Evolutionary conservation across 345 rosid species (phyloP).

Genomic region (Eucalyptus coolabah): DNA sequence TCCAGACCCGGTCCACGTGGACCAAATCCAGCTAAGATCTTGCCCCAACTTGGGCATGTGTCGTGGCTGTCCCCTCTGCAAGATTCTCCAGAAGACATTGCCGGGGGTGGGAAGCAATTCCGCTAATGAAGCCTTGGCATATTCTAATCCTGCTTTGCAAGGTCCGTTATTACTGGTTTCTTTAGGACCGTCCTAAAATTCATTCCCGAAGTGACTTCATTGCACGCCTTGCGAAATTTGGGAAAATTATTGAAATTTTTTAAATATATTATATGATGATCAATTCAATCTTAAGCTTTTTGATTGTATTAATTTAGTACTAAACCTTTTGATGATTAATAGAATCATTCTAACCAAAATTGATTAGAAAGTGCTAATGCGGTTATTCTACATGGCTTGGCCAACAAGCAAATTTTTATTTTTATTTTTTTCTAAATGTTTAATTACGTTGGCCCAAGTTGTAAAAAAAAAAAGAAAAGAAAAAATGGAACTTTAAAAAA

Average conservation of each 20-base stretch:
- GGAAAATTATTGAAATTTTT: too few relatives aligned
- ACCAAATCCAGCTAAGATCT: not conserved
- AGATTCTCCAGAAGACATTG: not conserved
- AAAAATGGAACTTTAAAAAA: too few relatives aligned
- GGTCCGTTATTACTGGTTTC: not conserved
- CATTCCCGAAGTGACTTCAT: not conserved
- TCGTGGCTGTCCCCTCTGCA: not conserved
- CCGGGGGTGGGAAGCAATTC: not conserved
- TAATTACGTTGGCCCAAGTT: not conserved
- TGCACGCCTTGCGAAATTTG: not conserved
- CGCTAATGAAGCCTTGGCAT: conserved; percentile 1
- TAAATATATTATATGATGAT: too few relatives aligned
- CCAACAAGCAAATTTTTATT: too few relatives aligned
- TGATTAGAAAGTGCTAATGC: fast-evolving
- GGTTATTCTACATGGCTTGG: fast-evolving
- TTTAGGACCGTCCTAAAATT: not conserved
- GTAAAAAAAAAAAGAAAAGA: not conserved
- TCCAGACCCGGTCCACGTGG: not conserved
- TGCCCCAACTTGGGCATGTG: not conserved
- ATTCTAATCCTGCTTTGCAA: not conserved
- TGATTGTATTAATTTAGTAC: too few relatives aligned
- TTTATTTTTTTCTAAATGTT: too few relatives aligned
- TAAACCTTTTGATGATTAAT: too few relatives aligned
- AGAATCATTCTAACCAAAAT: too few relatives aligned
- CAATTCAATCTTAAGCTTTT: not conserved